A percentile compares a stretch with the other conserved stretches of the same genome.
Conservation (phyloP, 176 grass and related monocot genomes). For the Zizania latifolia region DNA sequence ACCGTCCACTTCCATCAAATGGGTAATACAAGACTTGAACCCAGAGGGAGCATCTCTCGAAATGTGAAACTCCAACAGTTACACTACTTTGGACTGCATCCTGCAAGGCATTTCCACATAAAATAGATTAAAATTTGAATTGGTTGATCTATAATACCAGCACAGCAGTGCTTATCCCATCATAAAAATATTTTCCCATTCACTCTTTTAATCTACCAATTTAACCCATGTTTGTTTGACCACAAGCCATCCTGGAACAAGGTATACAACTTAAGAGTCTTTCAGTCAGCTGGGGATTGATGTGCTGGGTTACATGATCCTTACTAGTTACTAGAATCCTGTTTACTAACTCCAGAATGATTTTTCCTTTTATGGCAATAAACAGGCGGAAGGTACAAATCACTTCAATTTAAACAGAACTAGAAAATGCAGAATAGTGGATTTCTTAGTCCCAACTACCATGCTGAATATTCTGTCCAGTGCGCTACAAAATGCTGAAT, state of each 20-base stretch:
- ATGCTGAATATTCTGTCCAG: background rate
- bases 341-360: background rate
- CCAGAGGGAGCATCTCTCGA: slow-evolving; percentile 94
- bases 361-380: background rate
- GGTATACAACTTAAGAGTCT: background rate
- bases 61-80: slow-evolving; percentile 96
- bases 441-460: background rate
- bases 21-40: slow-evolving; percentile 98
- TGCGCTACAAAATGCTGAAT: slow-evolving; percentile 3
- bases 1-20: slow-evolving; percentile 60
- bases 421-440: background rate
- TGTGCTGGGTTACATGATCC: background rate
- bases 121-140: background rate
- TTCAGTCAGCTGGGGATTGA: background rate
- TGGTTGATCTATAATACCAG: background rate
- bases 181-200: background rate
- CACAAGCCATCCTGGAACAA: slow-evolving; percentile 7
- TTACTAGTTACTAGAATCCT: background rate
- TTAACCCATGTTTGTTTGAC: background rate
- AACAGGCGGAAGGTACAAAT: too few relatives aligned
- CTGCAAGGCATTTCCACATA: slow-evolving; percentile 30
- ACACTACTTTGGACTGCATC: slow-evolving; percentile 95
- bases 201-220: slow-evolving; percentile 6
- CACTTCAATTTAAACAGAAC: background rate
- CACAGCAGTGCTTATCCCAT: background rate